Conservation (phyloP, 306 rosid species). For the Quercus ilex region DNA sequence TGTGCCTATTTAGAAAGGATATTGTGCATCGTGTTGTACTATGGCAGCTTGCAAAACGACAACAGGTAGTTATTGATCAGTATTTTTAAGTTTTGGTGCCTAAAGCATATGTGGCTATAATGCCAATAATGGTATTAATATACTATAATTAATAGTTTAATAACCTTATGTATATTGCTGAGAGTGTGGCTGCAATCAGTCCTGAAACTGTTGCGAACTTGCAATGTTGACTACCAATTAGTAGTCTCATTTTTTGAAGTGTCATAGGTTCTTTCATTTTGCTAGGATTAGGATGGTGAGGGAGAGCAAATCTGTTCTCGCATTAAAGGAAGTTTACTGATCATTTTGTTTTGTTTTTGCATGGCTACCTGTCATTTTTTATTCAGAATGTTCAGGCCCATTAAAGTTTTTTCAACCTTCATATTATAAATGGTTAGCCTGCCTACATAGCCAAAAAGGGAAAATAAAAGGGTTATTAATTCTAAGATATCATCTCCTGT, state of each 20-base stretch:
- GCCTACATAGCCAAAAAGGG: background rate
- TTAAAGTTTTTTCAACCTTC: background rate
- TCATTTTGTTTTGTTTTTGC: background rate
- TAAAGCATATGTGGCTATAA: slow-evolving; percentile 9
- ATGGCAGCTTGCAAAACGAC: slow-evolving; percentile 94
- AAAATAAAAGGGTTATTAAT: background rate
- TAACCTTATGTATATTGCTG: background rate
- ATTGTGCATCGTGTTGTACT: slow-evolving; percentile 80
- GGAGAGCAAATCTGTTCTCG: background rate
- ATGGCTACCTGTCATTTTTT: background rate
- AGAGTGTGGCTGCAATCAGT: background rate
- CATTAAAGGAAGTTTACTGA: background rate
- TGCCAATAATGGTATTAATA: slow-evolving; percentile 11
- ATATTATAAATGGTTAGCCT: background rate
- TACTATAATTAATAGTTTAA: background rate
- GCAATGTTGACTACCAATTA: background rate
- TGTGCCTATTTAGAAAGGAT: slow-evolving; percentile 81
- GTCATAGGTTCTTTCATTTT: background rate
- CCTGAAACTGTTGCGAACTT: background rate
- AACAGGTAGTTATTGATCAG: slow-evolving; percentile 55
- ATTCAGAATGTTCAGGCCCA: background rate
- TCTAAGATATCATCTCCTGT: background rate
- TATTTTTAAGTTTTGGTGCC: slow-evolving; percentile 15
- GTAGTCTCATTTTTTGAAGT: background rate
- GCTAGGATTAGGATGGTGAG: background rate